Evolutionary conservation across 352 stramenopile species (phyloP), one percentile per base, ranked within the genome.

Genomic region (Thraustochytrium sp.): DNA sequence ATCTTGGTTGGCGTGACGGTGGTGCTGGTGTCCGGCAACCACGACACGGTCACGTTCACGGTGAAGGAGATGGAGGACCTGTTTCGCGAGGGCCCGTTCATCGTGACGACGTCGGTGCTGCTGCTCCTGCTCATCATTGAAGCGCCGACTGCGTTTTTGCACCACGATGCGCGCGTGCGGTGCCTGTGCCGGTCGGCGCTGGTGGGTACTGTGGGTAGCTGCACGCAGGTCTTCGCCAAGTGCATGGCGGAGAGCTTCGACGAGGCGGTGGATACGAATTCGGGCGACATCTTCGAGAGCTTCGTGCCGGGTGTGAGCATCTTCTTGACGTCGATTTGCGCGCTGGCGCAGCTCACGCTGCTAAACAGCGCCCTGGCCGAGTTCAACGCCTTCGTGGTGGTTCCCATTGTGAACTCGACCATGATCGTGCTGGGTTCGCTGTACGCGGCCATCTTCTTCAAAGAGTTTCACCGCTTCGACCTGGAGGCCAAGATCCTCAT

Each of bases 181-280:
- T 62, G 29, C n/a, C 34, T 75, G 8, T 46, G 26, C 1, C 21
- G 9, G 21, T 36, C 23, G 63, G 89, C 86, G 8, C 84, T 93
- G 5, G 88, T 91, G 0, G 92, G 92, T 0, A 94, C 90, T 1
- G 89, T 95, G 83, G 92, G 90, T 49, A 91, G 90, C 0, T 90
- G 94, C 76, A 94, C 92, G 0, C 90, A 94, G 56, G 80, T 95
- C 4, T 94, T 94, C 87, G 92, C 92, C 21, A 95, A 95, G 80
- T 94, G 90, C 29, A 90, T 87, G 9, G 90, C 90, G 0, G 92
- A 95, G 61, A 82, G 94, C 26, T 64, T 94, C 29, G 93, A 94
- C 68, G 86, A 89, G 11, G 87, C 89, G 0, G 90, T 94, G 38
- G 85, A 93, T 13, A 91, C 90, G 2, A 88, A 92, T 63, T 85